Evolutionary conservation across 768 basidiomycete species (phyloP), one percentile per base, ranked within the genome.

Genomic region (Holtermanniella nyarrowii): DNA sequence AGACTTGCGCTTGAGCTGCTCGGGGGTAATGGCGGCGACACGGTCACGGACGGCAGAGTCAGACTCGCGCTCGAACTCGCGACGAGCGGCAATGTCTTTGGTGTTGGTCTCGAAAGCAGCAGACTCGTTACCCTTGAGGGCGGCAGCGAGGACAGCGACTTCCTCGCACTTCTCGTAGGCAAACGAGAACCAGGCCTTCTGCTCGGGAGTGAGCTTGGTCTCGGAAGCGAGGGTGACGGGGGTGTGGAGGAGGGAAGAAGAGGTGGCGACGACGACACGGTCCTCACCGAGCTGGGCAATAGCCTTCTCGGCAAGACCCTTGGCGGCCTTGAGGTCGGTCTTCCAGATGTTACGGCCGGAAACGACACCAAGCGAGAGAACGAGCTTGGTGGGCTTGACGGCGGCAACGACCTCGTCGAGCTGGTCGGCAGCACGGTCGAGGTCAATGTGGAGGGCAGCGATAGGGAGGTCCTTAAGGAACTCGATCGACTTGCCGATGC

Each of bases 281-380:
- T 74, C 74, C 56, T 78, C 74, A 53, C 91, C 90, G 64, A 97
- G 83, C 40, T 76, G 77, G 48, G 82, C 81, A 63, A 95, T 76
- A 44, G 88, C 90, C 73, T 83, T 85, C 76, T 91, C 83, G 50
- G 80, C 87, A 44, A 80, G 75, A 71, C 83, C 83, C 75, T 90
- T 79, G 52, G 88, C 83, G 49, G 81, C 82, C 57, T 78, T 76
- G 63, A 97, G 83, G 75, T 97, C 91, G 57, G 82, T 84, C 82
- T 97, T 99, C 95, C 95, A 99, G 77, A 99, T 88, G 79, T 96
- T 96, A 71, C 95, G 89, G 49, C 95, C 95, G 42, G 95, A 97
- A 58, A 99, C 86, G 56, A 96, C 73, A 74, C 95, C 95, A 57
- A 97, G 83, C 39, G 95, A 97, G 48, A 99, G 80, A 58, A 83